Evolutionary conservation across 2,329 filamentous ascomycete genomes (phyloP), one percentile per base, ranked within the genome.

Genomic region (Apiospora hydei): DNA sequence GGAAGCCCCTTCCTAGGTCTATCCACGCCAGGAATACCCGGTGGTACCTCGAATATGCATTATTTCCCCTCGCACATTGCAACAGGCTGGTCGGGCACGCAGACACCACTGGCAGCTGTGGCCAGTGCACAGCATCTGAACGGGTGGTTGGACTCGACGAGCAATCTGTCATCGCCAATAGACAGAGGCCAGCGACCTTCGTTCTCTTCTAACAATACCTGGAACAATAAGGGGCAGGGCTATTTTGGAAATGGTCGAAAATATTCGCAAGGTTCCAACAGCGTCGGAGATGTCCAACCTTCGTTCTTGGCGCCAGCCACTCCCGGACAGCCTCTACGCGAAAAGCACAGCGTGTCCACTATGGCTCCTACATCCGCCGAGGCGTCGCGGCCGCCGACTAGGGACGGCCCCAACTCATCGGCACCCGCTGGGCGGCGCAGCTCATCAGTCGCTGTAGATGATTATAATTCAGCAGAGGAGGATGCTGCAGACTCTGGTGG

Each of bases 21-120:
- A 26, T 84, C 87, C n/a, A 90, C 89, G 26, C 89, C 89, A 2
- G 90, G 90, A 0, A 88, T 92, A 66, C 88, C 92, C 6, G 92
- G 93, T 72, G 92, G 92, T 43, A 92, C 92, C 14, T 92, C 92
- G 14, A 95, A 94, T 76, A 86, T 96, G 77, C 92, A 92, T 80
- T 96, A 96, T 81, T 96, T 96, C 78, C 93, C 95, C 80, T 90
- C 92, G 24, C 93, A 95, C 75, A 86, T 96, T 5, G 89, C 91
- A 11, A 88, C 88, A 38, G 91, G 91, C 4, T 87, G 93, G 75
- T 93, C 92, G 67, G 94, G 94, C 38, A 91, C 92, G 16, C 92
- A 94, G 74, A 96, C 94, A 38, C 94, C 94, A 61, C 86, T 96
- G 43, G 93, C 94, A 8, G 93, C 93, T 69, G 92, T 95, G 68